phyloP scores from a whole-genome alignment of 495 filamentous ascomycete genomes.

The Xylaria telfairii region DNA sequence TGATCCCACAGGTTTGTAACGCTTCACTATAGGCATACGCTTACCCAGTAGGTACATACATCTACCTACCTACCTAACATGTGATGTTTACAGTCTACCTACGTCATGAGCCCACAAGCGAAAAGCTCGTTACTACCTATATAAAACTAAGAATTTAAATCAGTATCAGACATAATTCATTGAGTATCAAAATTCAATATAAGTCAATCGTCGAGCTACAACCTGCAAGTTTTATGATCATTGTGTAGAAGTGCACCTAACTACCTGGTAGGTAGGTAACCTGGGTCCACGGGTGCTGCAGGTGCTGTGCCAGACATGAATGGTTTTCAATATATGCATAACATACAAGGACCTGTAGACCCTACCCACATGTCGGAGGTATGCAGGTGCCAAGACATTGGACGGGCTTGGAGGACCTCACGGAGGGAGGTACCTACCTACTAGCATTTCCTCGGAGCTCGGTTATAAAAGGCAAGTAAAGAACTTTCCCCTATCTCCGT shows the following conservation, averaged over 20 bases:
- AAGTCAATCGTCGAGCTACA: not conserved
- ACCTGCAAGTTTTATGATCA: not conserved
- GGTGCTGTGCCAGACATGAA: not conserved
- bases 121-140: not conserved
- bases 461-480: not conserved
- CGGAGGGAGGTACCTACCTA: too few species aligned
- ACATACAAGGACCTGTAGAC: not conserved
- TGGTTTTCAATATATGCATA: not conserved
- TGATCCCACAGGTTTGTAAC: not conserved
- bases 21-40: conserved; percentile 19
- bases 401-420: too few species aligned
- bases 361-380: too few species aligned
- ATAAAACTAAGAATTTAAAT: not conserved
- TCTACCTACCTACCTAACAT: not conserved
- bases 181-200: not conserved
- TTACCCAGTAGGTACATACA: not conserved
- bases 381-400: too few species aligned
- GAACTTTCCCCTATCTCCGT: not conserved
- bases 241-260: not conserved
- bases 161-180: not conserved
- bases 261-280: too few species aligned
- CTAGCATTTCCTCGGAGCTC: not conserved
- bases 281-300: too few species aligned
- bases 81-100: not conserved
- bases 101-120: too few species aligned